Base-by-base conservation (phyloP, 441 rosid genomes). In the Breynia disticha region DNA sequence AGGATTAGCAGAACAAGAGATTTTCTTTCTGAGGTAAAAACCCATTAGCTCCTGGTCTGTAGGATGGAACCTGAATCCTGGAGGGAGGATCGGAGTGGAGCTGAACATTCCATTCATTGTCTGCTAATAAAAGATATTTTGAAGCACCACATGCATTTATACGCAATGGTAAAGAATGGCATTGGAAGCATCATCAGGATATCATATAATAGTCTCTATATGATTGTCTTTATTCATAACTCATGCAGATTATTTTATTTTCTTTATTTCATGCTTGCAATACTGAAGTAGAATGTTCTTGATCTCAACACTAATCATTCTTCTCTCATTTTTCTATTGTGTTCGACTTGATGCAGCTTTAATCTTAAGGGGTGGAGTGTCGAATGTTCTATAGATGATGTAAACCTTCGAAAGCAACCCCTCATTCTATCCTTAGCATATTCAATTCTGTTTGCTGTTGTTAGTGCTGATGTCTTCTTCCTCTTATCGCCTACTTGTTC, bases 21-120 rank as follows among this genome's bases (percentile, higher is more conserved):
- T 46, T 52, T 69, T 73, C 56, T 53, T 55, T 45, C 52, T 69
- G 10, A 66, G 74, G 48, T 73, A 66, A 60, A 54, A 62, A 39
- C 35, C 13, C 16, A 73, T 57, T 19, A 66, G 78, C 56, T 69
- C 78, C 56, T 73, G 74, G 60, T 73, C 78, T 8, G 74, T 73
- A 0, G 74, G 78, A 58, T 73, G 67, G 55, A 69, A 73, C 59
- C 77, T 60, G 67, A 73, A 73, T 4, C 77, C 74, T 18, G 67
- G 69, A 3, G 74, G 69, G 22, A 67, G 55, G 14, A 14, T 5
- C 16, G 63, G 54, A 56, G 16, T 19, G 46, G 21, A 6, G 38
- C 21, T 50, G 18, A 7, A 49, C 60, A 32, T 46, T 49, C n/a
- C 48, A 17, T 62, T 44, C 48, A 59, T 59, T 49, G 9, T 7